A percentile compares a stretch with the other conserved stretches of the same genome.
Evolutionary conservation across 108 stramenopile genomes (phyloP).

Genomic region (Cyclotella sp.): DNA sequence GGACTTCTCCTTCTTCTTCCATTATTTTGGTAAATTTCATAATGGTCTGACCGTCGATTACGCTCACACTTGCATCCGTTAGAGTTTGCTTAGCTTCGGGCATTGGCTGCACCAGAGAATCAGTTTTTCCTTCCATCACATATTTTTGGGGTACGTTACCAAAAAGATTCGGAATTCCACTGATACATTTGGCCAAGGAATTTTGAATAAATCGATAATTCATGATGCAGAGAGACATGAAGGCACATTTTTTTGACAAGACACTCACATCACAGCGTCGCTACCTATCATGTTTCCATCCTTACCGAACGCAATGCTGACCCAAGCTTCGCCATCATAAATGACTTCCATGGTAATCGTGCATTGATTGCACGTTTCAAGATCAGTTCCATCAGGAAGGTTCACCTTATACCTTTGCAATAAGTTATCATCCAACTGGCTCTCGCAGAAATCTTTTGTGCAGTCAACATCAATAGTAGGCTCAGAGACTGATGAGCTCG

Average conservation of each 20-base stretch:
- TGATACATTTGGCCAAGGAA: conserved; percentile 2
- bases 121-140: conserved; percentile 28
- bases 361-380: conserved; percentile 10
- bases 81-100: conserved; percentile 62
- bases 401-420: conserved; percentile 10
- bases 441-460: conserved; percentile 15
- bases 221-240: too few relatives aligned
- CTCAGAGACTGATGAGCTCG: too few relatives aligned
- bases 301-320: conserved; percentile 33
- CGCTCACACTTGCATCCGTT: conserved; percentile 53
- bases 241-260: not conserved
- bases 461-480: too few relatives aligned
- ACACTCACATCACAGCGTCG: conserved; percentile 35
- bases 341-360: conserved; percentile 22
- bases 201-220: too few relatives aligned
- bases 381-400: conserved; percentile 3
- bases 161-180: conserved; percentile 27
- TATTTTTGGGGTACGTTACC: conserved; percentile 55
- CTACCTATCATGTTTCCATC: conserved; percentile 32
- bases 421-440: conserved; percentile 4
- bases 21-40: conserved; percentile 77
- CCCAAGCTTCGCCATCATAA: conserved; percentile 34
- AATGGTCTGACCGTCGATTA: conserved; percentile 48
- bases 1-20: conserved; percentile 58
- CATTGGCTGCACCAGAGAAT: conserved; percentile 49